These are phyloP conservation scores for Coniochaeta hoffmannii DNA, from an alignment of 2,329 filamentous ascomycete species.

Conservation along the genomic window DNA sequence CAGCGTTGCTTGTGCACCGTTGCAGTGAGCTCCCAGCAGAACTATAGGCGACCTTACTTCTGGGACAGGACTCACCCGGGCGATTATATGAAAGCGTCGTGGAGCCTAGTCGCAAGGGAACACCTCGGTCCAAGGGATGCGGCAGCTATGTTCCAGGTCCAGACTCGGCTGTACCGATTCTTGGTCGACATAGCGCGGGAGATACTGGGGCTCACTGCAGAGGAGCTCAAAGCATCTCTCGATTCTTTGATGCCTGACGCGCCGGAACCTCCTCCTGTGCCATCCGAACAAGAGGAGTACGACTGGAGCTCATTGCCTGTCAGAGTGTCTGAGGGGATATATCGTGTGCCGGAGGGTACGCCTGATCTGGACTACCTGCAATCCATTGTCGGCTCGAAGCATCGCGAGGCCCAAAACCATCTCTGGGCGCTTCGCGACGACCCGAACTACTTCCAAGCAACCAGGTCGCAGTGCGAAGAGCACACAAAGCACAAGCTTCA, in stretches of 20 bases:
- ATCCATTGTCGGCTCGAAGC: conserved; percentile 2
- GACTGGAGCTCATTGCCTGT: neutral
- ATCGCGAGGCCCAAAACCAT: conserved; percentile 9
- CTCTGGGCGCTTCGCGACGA: conserved; percentile 12
- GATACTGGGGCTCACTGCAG: neutral
- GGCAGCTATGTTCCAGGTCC: neutral
- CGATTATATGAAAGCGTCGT: neutral
- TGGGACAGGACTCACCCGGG: too few species aligned
- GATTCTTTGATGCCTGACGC: neutral
- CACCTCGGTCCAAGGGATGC: neutral
- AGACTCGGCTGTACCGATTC: neutral
- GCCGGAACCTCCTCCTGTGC: neutral
- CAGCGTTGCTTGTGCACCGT: too few species aligned
- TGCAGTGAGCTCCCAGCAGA: too few species aligned
- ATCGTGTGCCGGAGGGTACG: conserved; percentile 7
- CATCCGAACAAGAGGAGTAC: neutral
- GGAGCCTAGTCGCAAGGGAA: too few species aligned
- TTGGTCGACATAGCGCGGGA: neutral
- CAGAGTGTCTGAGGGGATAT: conserved; percentile 8
- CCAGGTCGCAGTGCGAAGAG: conserved; percentile 5
- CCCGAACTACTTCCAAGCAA: conserved; percentile 8
- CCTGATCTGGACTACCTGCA: conserved; percentile 4
- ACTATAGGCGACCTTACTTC: too few species aligned
- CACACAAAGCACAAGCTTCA: conserved; percentile 1
- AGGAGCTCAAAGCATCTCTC: neutral